Percentiles rank a stretch among this genome's conserved stretches.
These are phyloP conservation scores for Metschnikowia sp. DNA, from an alignment of 805 yeast species.

Conservation along the genomic window DNA sequence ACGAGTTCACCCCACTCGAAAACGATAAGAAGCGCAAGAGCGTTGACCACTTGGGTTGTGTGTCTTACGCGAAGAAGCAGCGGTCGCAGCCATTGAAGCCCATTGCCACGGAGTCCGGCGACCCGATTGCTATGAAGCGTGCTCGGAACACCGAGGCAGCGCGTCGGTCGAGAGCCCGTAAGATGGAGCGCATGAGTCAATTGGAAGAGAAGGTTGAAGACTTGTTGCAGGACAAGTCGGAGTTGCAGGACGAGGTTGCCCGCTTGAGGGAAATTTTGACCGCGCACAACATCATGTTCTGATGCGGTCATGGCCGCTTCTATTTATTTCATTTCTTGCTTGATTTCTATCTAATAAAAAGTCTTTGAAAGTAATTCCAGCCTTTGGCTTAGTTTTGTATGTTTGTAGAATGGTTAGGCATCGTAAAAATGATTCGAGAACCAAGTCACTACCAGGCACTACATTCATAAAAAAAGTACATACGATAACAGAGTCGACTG, in stretches of 20 bases:
- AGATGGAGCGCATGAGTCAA: conserved; percentile 82
- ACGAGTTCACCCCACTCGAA: not conserved
- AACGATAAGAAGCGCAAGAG: conserved; percentile 22
- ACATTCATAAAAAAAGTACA: too few relatives aligned
- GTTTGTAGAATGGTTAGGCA: too few relatives aligned
- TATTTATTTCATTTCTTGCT: not conserved
- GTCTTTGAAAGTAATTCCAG: too few relatives aligned
- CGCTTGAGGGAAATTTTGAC: conserved; percentile 51
- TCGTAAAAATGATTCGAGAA: too few relatives aligned
- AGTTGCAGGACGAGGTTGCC: conserved; percentile 59
- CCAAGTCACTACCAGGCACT: too few relatives aligned
- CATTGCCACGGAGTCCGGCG: conserved; percentile 49
- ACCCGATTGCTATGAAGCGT: conserved; percentile 77
- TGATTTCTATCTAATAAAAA: too few relatives aligned
- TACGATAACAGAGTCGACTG: too few relatives aligned
- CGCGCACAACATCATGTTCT: conserved; percentile 15
- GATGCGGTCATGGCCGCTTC: not conserved
- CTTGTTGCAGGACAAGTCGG: conserved; percentile 55
- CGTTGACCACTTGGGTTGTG: conserved; percentile 71
- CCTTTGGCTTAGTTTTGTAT: too few relatives aligned
- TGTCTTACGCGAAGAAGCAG: conserved; percentile 74
- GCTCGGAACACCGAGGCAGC: conserved; percentile 99
- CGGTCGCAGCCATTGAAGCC: conserved; percentile 72
- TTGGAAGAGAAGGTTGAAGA: conserved; percentile 74
- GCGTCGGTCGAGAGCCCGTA: conserved; percentile 89